Conservation (phyloP, 768 basidiomycete genomes). For the Boletus vinaceobasis region DNA sequence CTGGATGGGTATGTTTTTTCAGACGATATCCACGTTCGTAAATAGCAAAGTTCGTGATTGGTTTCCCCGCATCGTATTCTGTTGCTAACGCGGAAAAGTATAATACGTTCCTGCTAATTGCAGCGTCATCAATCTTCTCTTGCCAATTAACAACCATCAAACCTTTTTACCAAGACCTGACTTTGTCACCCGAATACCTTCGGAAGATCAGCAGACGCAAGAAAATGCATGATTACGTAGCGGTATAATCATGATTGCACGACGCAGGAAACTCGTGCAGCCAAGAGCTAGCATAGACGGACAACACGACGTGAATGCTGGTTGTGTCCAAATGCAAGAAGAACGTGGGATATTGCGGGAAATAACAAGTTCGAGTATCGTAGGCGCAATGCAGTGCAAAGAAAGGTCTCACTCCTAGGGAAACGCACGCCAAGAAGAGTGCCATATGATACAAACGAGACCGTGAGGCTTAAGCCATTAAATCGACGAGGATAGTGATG, state of each 20-base stretch:
- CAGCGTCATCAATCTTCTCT: slow-evolving; percentile 1
- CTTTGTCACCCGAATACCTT: neutral
- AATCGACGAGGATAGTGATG: slow-evolving; percentile 84
- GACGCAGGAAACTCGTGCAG: neutral
- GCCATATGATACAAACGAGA: slow-evolving; percentile 12
- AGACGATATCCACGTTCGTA: slow-evolving; percentile 8
- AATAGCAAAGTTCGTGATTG: slow-evolving; percentile 8
- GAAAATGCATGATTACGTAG: neutral
- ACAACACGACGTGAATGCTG: neutral
- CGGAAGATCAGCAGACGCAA: neutral
- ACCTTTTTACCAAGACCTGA: slow-evolving; percentile 4
- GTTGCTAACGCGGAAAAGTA: slow-evolving; percentile 1
- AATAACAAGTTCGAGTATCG: slow-evolving; percentile 6
- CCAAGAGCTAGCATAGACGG: neutral
- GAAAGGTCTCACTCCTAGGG: slow-evolving; percentile 2
- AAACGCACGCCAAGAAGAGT: neutral
- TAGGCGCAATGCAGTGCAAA: slow-evolving; percentile 3
- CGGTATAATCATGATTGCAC: slow-evolving; percentile 1
- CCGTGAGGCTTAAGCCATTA: slow-evolving; percentile 47
- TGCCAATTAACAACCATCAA: slow-evolving; percentile 6
- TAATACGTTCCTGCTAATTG: neutral
- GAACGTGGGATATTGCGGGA: neutral
- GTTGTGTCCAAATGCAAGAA: neutral
- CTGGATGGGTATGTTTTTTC: neutral
- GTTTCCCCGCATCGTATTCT: neutral